phyloP scores from a whole-genome alignment of 306 rosid genomes.

The Acacia acuminata region DNA sequence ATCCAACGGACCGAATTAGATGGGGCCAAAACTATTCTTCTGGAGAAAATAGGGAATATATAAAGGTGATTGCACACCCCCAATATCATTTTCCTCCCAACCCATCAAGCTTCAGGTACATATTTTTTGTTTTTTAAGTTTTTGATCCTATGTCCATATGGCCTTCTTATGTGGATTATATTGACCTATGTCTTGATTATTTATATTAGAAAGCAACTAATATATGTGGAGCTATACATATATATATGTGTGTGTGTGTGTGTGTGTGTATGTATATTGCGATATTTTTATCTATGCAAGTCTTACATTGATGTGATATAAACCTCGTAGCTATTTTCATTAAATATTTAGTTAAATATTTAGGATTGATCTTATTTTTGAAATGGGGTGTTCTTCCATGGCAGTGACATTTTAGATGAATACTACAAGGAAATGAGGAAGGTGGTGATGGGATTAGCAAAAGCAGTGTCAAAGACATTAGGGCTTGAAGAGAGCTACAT shows the following conservation, averaged over 20 bases:
- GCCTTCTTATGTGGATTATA: background rate
- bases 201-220: too few relatives aligned
- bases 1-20: conserved; percentile 33
- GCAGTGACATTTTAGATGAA: conserved; percentile 42
- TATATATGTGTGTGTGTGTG: too few relatives aligned
- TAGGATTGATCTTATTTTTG: background rate
- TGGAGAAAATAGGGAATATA: conserved; percentile 55
- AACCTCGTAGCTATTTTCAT: background rate
- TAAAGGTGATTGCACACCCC: conserved; percentile 54
- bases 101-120: conserved; percentile 41
- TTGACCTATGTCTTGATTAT: too few relatives aligned
- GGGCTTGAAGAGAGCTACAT: conserved; percentile 57
- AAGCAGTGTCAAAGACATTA: conserved; percentile 41
- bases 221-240: too few relatives aligned
- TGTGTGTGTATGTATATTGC: too few relatives aligned
- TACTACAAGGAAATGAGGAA: conserved; percentile 41
- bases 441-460: conserved; percentile 40
- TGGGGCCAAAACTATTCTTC: conserved; percentile 32
- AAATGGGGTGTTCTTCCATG: background rate
- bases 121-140: too few relatives aligned
- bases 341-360: background rate
- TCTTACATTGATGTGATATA: background rate
- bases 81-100: conserved; percentile 33
- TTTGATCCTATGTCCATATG: background rate
- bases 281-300: background rate